A percentile compares a stretch with the other conserved stretches of the same genome.
phyloP scores from a whole-genome alignment of 305 asterid genomes.

The Rubia occidens region DNA sequence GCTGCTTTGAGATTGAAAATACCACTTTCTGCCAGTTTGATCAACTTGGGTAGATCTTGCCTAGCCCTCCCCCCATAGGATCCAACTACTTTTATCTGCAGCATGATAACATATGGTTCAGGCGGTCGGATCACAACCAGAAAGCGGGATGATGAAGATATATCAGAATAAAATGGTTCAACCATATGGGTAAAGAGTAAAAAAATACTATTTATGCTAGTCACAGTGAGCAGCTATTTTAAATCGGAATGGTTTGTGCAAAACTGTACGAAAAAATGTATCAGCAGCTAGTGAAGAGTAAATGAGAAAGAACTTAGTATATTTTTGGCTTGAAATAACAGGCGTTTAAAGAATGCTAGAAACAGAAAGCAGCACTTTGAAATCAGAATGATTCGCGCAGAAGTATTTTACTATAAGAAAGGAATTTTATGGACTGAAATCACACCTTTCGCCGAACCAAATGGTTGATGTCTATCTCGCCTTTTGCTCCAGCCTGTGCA shows the following conservation, averaged over 20 bases:
- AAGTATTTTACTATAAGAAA: not conserved
- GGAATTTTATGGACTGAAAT: not conserved
- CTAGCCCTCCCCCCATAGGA: slow-evolving; percentile 94
- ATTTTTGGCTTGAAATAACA: not conserved
- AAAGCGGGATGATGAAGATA: not conserved
- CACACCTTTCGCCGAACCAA: slow-evolving; percentile 91
- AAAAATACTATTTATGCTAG: too few relatives aligned
- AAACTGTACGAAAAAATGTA: not conserved
- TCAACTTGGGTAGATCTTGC: slow-evolving; percentile 89
- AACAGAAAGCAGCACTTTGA: not conserved
- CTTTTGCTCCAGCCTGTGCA: slow-evolving; percentile 73
- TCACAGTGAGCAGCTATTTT: not conserved
- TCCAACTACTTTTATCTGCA: slow-evolving; percentile 87
- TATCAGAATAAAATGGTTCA: not conserved
- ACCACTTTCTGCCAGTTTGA: slow-evolving; percentile 79
- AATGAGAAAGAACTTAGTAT: not conserved
- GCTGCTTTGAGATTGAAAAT: slow-evolving; percentile 70
- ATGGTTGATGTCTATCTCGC: slow-evolving; percentile 91
- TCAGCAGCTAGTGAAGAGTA: not conserved
- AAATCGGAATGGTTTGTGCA: not conserved
- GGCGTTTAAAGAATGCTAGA: not conserved
- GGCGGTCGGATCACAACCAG: not conserved
- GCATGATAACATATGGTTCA: slow-evolving; percentile 7
- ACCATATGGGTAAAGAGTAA: too few relatives aligned
- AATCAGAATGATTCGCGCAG: not conserved